Percentiles rank a stretch among this genome's conserved stretches.
Evolutionary conservation across 306 rosid genomes (phyloP).

Genomic region (apple (Malus domestica)): DNA sequence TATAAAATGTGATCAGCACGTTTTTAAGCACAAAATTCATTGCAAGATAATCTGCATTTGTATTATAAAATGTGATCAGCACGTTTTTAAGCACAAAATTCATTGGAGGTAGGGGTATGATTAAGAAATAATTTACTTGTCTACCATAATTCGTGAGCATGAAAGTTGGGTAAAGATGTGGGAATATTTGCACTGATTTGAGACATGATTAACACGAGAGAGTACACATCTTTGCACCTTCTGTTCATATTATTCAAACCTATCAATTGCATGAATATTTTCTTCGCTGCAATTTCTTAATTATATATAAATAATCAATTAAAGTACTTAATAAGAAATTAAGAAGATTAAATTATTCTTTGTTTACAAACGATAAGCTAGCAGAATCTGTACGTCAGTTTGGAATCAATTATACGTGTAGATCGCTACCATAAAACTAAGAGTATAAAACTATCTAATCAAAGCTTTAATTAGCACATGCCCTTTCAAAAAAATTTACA

Average conservation of each 20-base stretch:
- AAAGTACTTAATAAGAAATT: background rate
- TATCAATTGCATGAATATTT: background rate
- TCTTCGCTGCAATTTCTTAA: background rate
- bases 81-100: background rate
- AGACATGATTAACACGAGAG: background rate
- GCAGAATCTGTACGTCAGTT: no score
- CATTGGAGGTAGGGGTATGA: background rate
- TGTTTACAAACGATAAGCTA: no score
- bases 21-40: background rate
- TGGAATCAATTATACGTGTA: no score
- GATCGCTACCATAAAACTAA: no score
- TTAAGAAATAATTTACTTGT: background rate
- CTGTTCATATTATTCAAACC: background rate
- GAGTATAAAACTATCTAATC: background rate
- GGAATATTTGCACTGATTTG: background rate
- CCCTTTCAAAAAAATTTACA: no score
- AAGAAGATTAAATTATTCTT: background rate
- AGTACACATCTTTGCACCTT: background rate
- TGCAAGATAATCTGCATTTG: background rate
- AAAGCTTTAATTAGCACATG: background rate
- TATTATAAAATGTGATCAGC: background rate
- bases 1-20: background rate
- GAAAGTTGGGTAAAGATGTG: background rate
- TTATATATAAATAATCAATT: background rate
- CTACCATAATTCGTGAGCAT: background rate